Evolutionary conservation across 2,329 filamentous ascomycete genomes (phyloP), one percentile per base, ranked within the genome.

Genomic region (Chaetomiaceae sp.): DNA sequence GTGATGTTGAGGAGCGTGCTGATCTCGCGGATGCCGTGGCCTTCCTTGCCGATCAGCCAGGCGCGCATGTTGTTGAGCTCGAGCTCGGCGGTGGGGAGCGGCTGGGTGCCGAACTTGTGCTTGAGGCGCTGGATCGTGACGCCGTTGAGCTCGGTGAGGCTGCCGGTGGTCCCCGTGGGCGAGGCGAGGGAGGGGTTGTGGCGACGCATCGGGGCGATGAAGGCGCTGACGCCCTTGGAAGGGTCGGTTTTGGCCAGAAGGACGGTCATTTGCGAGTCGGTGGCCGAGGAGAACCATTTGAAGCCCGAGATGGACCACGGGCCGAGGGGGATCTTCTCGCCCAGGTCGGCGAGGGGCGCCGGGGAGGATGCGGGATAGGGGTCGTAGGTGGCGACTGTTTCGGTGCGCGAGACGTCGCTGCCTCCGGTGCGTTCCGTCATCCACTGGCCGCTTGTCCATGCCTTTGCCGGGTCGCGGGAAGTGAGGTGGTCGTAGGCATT

Each of bases 381-480:
- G 20, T 58, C 23, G 53, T 62, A 61, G 16, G 56, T 67, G 3
- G 84, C 83, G 4, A 79, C 67, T 0, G 85, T 89, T 66, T 89
- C 85, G 0, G 82, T 87, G 33, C 77, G 75, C 3, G 81, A 81
- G 1, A 89, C 83, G 61, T 89, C 86, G 57, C 82, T 86, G 0
- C 85, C 86, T 1, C 85, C 85, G 0, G 76, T 75, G 2, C 85
- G 75, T 61, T 89, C 85, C 0, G 86, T 89, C 86, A 89, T 89
- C 86, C 86, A 89, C 65, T 89, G 86, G 0, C 85, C 85, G 36
- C 80, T 86, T 0, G 85, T 89, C 86, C 85, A 89, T 0, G 80
- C 79, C 16, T 67, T 58, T 0, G 61, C 50, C 0, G 73, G 69
- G 21, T 85, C 74, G 4, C 78, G 71, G 4, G 77, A 80, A 1